Base-by-base conservation (phyloP, 371 early-diverging fungal genomes). In the Mucor sp. region DNA sequence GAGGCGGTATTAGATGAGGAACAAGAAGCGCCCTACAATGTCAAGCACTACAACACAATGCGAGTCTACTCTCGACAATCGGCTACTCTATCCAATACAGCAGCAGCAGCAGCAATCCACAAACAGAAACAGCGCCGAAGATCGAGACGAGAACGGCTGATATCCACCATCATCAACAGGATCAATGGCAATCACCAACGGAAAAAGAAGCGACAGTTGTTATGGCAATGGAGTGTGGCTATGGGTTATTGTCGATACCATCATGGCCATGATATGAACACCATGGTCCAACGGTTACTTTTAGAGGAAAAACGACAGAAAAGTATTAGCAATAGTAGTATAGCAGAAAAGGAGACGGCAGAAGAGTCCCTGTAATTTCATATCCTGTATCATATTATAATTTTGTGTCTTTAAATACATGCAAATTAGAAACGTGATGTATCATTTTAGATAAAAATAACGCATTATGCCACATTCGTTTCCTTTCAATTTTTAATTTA, bases 171-270 rank as follows among this genome's bases (percentile, higher is more conserved):
- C 6, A 25, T 50, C 25, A 50, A 25, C 14, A 21, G 50, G 23
- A 9, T 50, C 6, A 50, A 50, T 50, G 50, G 50, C 3, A 64
- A 21, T 23, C 41, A 21, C 30, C 58, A 64, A 27, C 48, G 50
- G 27, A 61, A 50, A 17, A 62, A 66, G 21, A 44, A 53, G 58
- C 11, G 44, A 17, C 43, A 62, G 17, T 23, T 62, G 17, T 21
- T 70, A 33, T 70, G 66, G 66, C 62, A 70, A 50, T 70, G 71
- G 71, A 58, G 71, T 44, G 63, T 70, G 11, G 50, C 66, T 0
- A 70, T 70, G 71, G 71, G 71, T 3, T 70, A 70, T 35, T 70
- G 71, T 59, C 56, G 50, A 25, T 70, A 70, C 59, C 12, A 48
- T 3, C 63, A 70, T 58, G 71, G 63, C 6, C n/a, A 62, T 28